Evolutionary conservation across 108 stramenopile species (phyloP), one percentile per base, ranked within the genome.

Genomic region (Bacterosira constricta): DNA sequence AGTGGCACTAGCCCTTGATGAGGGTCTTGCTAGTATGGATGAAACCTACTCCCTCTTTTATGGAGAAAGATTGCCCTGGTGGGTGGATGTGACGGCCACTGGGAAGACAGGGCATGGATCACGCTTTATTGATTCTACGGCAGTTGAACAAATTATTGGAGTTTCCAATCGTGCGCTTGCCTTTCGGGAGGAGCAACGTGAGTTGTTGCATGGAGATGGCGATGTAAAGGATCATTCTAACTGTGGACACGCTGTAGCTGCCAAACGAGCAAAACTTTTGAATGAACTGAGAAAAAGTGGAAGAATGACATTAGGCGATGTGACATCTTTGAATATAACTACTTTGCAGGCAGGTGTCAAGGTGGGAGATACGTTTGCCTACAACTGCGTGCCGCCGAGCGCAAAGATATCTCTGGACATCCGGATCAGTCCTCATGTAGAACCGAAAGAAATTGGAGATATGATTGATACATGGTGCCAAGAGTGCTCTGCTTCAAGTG

Each of bases 71-170:
- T 49, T 93, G 63, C 95, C 92, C 8, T 90, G 86, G 92, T 95
- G 92, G 93, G 78, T 97, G 5, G 77, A 91, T 37, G 88, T 99
- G 9, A 94, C 81, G 18, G 95, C 96, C 21, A 75, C 71, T 3
- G 98, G 98, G 1, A 89, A 86, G 15, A 99, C 98, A 0, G 97
- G 98, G 31, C 98, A 99, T 69, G 98, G 95, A 27, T 91, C 89
- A 56, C 86, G 98, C 4, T 99, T 99, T 69, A 96, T 99, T 73
- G 88, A 96, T 21, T 70, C 77, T 56, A 97, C 98, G 17, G 98
- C 98, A 26, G 93, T 97, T 7, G 95, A 95, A 61, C 96, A 97
- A 82, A 72, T 97, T 6, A 65, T 99, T 29, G 86, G 81, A 23
- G 71, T 99, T 10, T 82, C 90, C 47, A 82, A 90, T 34, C 89